Evolutionary conservation across 176 grass and related monocot genomes (phyloP).

Genomic region (Secale cereale): DNA sequence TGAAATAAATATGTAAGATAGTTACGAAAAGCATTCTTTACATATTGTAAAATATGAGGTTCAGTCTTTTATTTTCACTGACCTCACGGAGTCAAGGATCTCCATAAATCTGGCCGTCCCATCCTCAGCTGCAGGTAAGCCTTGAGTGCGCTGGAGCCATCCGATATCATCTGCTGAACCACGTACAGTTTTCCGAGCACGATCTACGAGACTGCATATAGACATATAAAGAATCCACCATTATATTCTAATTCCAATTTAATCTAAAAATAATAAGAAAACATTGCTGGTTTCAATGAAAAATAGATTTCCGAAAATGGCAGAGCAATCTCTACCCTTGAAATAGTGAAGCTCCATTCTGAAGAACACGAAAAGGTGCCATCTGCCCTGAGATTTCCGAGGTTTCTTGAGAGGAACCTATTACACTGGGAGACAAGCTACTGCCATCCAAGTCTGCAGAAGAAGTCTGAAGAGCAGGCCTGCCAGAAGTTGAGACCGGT

Average conservation of each 20-base stretch:
- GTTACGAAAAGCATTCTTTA: background rate
- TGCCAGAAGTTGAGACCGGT: background rate
- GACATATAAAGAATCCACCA: background rate
- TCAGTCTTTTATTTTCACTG: background rate
- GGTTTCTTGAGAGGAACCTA: slow-evolving; percentile 32
- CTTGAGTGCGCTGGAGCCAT: slow-evolving; percentile 61
- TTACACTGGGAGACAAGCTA: slow-evolving; percentile 22
- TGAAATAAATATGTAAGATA: slow-evolving; percentile 21
- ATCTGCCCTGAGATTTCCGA: slow-evolving; percentile 44
- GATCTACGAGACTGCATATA: slow-evolving; percentile 63
- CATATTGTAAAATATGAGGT: background rate
- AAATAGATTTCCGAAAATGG: background rate
- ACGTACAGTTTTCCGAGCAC: slow-evolving; percentile 78
- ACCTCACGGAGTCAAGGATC: slow-evolving; percentile 82
- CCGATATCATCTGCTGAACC: slow-evolving; percentile 94
- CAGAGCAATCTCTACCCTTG: slow-evolving; percentile 55
- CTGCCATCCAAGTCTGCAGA: slow-evolving; percentile 18
- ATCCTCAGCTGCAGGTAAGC: slow-evolving; percentile 71
- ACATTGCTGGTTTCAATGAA: background rate
- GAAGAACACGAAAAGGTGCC: slow-evolving; percentile 51
- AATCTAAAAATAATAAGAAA: background rate
- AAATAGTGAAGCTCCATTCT: slow-evolving; percentile 78
- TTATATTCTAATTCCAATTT: background rate
- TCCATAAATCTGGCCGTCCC: slow-evolving; percentile 65
- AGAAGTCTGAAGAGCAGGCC: slow-evolving; percentile 15